These are phyloP conservation scores for Verruconis gallopava DNA, from an alignment of 2,329 filamentous ascomycete species.

Conservation along the genomic window DNA sequence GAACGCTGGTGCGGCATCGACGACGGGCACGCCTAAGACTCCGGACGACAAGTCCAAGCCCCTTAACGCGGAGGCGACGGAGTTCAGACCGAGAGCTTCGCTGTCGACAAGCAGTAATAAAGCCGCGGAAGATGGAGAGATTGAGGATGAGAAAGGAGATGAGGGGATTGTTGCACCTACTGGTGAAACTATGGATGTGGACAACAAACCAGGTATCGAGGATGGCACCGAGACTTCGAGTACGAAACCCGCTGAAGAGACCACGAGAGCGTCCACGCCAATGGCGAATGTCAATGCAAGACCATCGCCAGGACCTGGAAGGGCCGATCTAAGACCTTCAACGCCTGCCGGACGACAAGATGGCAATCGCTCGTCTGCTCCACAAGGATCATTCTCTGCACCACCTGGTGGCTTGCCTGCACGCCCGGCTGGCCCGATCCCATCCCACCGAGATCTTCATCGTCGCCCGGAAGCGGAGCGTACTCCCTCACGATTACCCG, in stretches of 20 bases:
- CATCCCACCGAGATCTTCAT: conserved; percentile 23
- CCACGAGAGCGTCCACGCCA: background rate
- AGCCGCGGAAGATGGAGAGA: conserved; percentile 61
- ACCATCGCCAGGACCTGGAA: background rate
- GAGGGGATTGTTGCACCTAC: too few species aligned
- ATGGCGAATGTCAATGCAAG: conserved; percentile 1
- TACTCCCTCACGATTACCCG: conserved; percentile 13
- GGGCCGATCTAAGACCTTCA: background rate
- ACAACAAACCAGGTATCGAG: conserved; percentile 10
- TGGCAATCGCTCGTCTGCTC: conserved; percentile 17
- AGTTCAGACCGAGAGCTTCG: conserved; percentile 46
- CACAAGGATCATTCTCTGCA: conserved; percentile 18
- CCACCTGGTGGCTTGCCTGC: conserved; percentile 37
- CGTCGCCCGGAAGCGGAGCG: conserved; percentile 20
- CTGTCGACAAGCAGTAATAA: conserved; percentile 10
- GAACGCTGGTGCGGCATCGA: background rate
- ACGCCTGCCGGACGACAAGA: conserved; percentile 14
- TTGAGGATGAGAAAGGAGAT: conserved; percentile 52
- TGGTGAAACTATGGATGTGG: too few species aligned
- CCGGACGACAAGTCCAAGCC: conserved; percentile 22
- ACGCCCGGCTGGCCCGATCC: conserved; percentile 45
- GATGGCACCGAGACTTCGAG: conserved; percentile 11
- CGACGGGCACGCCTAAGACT: conserved; percentile 19
- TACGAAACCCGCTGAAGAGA: conserved; percentile 6
- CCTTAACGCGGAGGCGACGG: conserved; percentile 38